phyloP scores from a whole-genome alignment of 768 basidiomycete species.

The Agaricus blazei region DNA sequence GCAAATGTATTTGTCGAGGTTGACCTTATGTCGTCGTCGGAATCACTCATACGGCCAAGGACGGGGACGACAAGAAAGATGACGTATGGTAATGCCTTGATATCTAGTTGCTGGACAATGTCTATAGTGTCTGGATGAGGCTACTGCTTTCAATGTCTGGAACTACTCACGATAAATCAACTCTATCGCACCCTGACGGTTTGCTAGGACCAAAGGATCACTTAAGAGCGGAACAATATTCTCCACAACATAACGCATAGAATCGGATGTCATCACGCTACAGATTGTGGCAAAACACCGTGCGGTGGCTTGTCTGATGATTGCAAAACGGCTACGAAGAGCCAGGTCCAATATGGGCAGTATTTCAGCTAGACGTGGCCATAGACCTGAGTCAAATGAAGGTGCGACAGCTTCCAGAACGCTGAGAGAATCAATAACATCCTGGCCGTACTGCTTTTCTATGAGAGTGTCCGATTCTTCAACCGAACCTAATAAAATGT shows the following conservation, averaged over 20 bases:
- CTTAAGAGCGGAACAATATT: slow-evolving; percentile 74
- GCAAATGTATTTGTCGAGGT: slow-evolving; percentile 98
- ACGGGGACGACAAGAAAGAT: slow-evolving; percentile 96
- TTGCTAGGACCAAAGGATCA: slow-evolving; percentile 66
- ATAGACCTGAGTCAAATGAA: slow-evolving; percentile 64
- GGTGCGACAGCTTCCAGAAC: slow-evolving; percentile 81
- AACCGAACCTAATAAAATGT: slow-evolving; percentile 38
- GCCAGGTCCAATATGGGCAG: slow-evolving; percentile 76
- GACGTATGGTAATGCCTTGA: slow-evolving; percentile 93
- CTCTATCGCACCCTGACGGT: slow-evolving; percentile 89
- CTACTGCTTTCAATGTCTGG: not conserved
- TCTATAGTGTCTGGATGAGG: slow-evolving; percentile 40
- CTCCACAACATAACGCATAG: slow-evolving; percentile 89
- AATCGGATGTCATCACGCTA: slow-evolving; percentile 76
- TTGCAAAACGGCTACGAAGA: slow-evolving; percentile 81
- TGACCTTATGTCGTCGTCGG: slow-evolving; percentile 86
- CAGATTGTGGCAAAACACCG: slow-evolving; percentile 86
- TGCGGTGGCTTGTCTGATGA: slow-evolving; percentile 85
- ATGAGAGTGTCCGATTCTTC: slow-evolving; percentile 59
- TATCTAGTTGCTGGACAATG: slow-evolving; percentile 85
- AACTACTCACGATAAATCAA: slow-evolving; percentile 77
- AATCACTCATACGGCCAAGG: slow-evolving; percentile 95
- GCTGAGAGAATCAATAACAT: slow-evolving; percentile 89
- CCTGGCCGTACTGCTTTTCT: slow-evolving; percentile 75
- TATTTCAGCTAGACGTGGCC: slow-evolving; percentile 61